phyloP scores from a whole-genome alignment of 106 monocot genomes.

The Posidonia australis region DNA sequence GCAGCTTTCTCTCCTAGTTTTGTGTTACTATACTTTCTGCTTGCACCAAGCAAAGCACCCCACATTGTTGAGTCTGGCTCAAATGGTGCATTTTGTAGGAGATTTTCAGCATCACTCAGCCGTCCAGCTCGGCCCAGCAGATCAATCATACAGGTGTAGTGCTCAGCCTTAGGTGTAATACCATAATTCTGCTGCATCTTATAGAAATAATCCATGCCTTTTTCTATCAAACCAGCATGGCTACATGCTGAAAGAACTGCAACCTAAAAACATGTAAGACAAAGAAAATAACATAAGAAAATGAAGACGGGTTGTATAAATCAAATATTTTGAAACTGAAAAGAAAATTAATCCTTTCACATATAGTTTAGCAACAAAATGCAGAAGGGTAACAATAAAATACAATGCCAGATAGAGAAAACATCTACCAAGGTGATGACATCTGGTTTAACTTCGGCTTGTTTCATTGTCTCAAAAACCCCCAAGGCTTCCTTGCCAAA shows the following conservation, averaged over 20 bases:
- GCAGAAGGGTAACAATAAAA: background rate
- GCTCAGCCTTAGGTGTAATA: conserved; percentile 43
- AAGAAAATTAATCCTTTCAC: background rate
- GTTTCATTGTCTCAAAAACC: conserved; percentile 44
- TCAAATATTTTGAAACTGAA: background rate
- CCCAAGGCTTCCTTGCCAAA: conserved; percentile 50
- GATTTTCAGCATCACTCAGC: conserved; percentile 39
- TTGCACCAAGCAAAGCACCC: conserved; percentile 67
- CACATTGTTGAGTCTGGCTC: conserved; percentile 68
- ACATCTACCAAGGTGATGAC: conserved; percentile 51
- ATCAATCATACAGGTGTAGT: conserved; percentile 80
- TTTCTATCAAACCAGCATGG: conserved; percentile 48
- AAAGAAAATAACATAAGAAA: background rate
- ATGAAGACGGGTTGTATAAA: background rate
- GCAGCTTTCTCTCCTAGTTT: conserved; percentile 44
- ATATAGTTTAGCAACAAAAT: background rate
- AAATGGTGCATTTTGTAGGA: conserved; percentile 45
- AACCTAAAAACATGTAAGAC: conserved; percentile 24
- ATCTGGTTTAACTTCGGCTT: conserved; percentile 31
- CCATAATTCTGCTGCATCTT: conserved; percentile 47
- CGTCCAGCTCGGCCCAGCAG: conserved; percentile 58
- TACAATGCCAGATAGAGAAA: background rate
- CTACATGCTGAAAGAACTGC: conserved; percentile 66
- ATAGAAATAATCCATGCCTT: conserved; percentile 44
- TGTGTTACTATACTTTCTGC: conserved; percentile 45